These are phyloP conservation scores for Hygrocybe punicea DNA, from an alignment of 768 basidiomycete species.

Conservation along the genomic window DNA sequence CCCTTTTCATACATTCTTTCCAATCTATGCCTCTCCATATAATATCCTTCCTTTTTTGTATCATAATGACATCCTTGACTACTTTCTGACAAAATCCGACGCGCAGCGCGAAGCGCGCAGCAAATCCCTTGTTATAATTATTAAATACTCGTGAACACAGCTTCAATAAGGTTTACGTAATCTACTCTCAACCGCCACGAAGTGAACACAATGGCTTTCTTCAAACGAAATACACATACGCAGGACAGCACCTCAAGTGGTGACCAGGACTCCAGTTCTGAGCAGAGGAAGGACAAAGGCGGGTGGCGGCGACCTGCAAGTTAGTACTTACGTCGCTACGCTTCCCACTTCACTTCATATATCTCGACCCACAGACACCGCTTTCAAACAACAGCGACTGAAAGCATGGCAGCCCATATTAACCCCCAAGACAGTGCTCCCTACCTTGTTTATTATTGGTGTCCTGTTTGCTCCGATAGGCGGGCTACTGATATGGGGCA, in stretches of 20 bases:
- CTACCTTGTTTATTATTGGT: slow-evolving; percentile 92
- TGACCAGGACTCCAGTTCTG: slow-evolving; percentile 39
- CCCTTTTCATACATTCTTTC: too few species aligned
- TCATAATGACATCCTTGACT: too few species aligned
- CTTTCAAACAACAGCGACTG: slow-evolving; percentile 98
- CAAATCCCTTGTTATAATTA: too few species aligned
- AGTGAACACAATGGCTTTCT: slow-evolving; percentile 48
- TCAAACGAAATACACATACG: slow-evolving; percentile 51
- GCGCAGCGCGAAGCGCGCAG: too few species aligned
- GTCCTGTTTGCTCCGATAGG: slow-evolving; percentile 96
- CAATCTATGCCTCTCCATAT: too few species aligned
- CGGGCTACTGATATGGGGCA: slow-evolving; percentile 89
- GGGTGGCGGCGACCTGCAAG: slow-evolving; percentile 84
- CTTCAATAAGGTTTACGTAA: too few species aligned
- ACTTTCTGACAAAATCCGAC: too few species aligned
- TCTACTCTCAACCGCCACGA: too few species aligned
- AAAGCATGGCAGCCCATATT: slow-evolving; percentile 99
- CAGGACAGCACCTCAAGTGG: slow-evolving; percentile 30
- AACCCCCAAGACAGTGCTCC: slow-evolving; percentile 95
- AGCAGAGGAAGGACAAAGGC: slow-evolving; percentile 77
- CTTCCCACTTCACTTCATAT: slow-evolving; percentile 11
- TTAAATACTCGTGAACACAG: too few species aligned
- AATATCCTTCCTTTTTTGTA: too few species aligned
- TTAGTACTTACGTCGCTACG: slow-evolving; percentile 25
- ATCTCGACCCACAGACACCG: slow-evolving; percentile 66